Conservation (phyloP, 1,284 basidiomycete genomes). For the Marasmius fiardii region DNA sequence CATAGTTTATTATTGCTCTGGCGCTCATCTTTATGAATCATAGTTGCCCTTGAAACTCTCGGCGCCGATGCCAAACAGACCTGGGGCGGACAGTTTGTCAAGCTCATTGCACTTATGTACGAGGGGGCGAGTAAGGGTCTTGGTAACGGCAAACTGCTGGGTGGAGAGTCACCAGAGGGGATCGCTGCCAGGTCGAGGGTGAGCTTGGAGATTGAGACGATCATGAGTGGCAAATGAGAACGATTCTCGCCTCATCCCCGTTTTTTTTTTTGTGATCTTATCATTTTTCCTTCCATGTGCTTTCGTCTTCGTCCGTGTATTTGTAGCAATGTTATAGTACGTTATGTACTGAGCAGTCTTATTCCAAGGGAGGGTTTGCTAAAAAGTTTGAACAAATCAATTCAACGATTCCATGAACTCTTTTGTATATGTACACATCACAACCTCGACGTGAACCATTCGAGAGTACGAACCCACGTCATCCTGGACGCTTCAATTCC, state of each 20-base stretch:
- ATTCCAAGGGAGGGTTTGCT: too few species aligned
- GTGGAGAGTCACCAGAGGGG: constrained; percentile 53
- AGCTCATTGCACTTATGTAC: constrained; percentile 67
- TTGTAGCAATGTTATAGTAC: too few species aligned
- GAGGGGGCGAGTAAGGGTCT: constrained; percentile 57
- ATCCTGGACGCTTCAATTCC: constrained; percentile 55
- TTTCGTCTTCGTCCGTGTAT: too few species aligned
- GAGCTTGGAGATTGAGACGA: constrained; percentile 62
- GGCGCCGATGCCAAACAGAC: constrained; percentile 57
- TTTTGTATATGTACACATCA: neutral
- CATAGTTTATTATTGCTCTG: constrained; percentile 11
- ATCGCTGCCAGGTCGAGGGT: constrained; percentile 57
- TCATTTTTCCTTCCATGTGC: too few species aligned
- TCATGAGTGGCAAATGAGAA: constrained; percentile 36
- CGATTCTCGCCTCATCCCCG: too few species aligned
- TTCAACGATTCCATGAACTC: too few species aligned
- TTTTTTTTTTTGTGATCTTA: too few species aligned
- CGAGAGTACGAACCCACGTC: constrained; percentile 46
- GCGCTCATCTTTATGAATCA: too few species aligned
- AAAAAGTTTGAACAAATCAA: too few species aligned
- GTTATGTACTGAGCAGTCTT: too few species aligned
- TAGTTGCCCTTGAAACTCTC: constrained; percentile 72
- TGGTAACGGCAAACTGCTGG: constrained; percentile 42
- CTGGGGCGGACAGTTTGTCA: constrained; percentile 80
- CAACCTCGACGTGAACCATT: constrained; percentile 40